Percentiles rank a stretch among this genome's conserved stretches.
phyloP scores from a whole-genome alignment of 345 rosid species.

The Melaleuca quinquenervia region DNA sequence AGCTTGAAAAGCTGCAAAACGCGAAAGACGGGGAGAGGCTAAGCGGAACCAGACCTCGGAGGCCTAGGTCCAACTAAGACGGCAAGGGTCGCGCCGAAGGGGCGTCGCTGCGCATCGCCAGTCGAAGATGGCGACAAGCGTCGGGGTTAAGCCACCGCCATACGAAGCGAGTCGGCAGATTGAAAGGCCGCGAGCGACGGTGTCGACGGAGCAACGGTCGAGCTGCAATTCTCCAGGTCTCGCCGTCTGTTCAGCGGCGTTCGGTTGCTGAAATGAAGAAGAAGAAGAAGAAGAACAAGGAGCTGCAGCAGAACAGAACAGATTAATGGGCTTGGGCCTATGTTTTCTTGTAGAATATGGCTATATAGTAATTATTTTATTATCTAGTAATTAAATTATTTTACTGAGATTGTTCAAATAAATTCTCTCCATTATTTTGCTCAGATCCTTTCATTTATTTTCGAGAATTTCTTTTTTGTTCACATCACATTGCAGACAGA shows the following conservation, averaged over 20 bases:
- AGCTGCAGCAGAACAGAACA: background rate
- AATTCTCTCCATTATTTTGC: background rate
- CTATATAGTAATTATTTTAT: background rate
- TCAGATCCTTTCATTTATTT: background rate
- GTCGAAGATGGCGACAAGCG: background rate
- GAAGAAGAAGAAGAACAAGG: background rate
- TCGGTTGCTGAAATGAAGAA: background rate
- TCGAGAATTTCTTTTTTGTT: background rate
- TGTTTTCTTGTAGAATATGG: background rate
- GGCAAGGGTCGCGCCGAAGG: background rate
- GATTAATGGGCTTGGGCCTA: background rate
- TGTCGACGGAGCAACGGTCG: background rate
- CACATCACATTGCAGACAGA: fast-evolving
- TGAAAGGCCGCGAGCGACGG: background rate
- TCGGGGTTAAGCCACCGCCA: background rate
- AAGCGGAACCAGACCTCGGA: background rate
- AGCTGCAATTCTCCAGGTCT: background rate
- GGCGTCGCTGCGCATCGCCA: background rate
- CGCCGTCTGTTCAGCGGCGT: background rate
- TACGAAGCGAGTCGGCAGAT: background rate
- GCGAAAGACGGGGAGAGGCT: background rate
- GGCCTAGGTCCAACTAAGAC: background rate
- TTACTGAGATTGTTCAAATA: background rate
- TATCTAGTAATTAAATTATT: background rate
- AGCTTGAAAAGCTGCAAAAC: background rate